These are phyloP conservation scores for Gardenia jasminoides DNA, from an alignment of 257 asterid genomes.

Conservation along the genomic window DNA sequence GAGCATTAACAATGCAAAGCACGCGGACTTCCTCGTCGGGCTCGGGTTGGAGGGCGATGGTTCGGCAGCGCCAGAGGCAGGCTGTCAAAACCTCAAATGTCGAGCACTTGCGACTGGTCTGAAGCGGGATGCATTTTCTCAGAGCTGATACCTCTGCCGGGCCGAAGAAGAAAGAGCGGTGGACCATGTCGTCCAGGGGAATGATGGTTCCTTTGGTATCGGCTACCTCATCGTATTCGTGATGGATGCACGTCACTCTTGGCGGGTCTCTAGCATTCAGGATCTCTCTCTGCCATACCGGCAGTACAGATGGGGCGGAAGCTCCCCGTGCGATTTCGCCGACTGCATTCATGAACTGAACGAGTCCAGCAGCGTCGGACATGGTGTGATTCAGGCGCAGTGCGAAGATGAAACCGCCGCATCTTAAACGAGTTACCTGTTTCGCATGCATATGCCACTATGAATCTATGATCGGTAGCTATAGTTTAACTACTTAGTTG, in stretches of 20 bases:
- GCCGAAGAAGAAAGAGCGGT: slow-evolving; percentile 53
- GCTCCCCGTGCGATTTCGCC: slow-evolving; percentile 65
- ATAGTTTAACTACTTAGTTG: no score
- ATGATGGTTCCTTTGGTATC: slow-evolving; percentile 37
- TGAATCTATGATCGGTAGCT: no score
- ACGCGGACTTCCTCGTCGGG: slow-evolving; percentile 35
- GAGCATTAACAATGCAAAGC: slow-evolving; percentile 25
- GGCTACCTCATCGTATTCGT: slow-evolving; percentile 44
- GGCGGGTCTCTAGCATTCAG: slow-evolving; percentile 56
- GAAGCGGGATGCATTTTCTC: slow-evolving; percentile 37
- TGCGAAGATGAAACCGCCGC: slow-evolving; percentile 66
- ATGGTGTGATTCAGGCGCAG: slow-evolving; percentile 65
- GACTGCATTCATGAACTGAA: slow-evolving; percentile 57
- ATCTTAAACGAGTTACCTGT: slow-evolving; percentile 70
- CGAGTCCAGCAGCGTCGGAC: slow-evolving; percentile 61
- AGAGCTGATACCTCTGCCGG: slow-evolving; percentile 41
- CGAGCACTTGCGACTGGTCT: slow-evolving; percentile 36
- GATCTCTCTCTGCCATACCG: slow-evolving; percentile 60
- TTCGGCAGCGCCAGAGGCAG: slow-evolving; percentile 34
- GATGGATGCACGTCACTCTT: slow-evolving; percentile 33
- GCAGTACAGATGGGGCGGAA: slow-evolving; percentile 34
- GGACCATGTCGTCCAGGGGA: slow-evolving; percentile 44
- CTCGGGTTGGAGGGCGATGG: slow-evolving; percentile 26
- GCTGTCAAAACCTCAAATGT: slow-evolving; percentile 39
- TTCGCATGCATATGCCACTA: no score